A percentile compares a stretch with the other conserved stretches of the same genome.
Evolutionary conservation across 1,284 basidiomycete genomes (phyloP).

Genomic region (Dichomitus squalens): DNA sequence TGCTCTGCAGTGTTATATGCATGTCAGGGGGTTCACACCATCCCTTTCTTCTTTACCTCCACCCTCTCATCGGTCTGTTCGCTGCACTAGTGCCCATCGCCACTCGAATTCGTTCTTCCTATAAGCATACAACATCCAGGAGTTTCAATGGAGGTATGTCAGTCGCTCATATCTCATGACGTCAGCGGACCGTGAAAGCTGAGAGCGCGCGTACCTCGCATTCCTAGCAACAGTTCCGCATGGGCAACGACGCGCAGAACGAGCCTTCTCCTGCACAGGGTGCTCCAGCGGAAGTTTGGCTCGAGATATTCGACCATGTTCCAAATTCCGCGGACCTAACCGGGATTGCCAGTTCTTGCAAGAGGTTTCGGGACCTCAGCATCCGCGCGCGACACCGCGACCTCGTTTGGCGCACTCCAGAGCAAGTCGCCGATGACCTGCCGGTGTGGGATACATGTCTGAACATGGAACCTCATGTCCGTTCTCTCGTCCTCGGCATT

Average conservation of each 20-base stretch:
- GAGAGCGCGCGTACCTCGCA: neutral
- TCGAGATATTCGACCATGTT: conserved; percentile 34
- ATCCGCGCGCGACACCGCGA: conserved; percentile 39
- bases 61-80: neutral
- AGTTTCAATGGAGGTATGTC: neutral
- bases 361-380: conserved; percentile 35
- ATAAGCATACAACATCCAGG: neutral
- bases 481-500: conserved; percentile 27
- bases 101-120: neutral
- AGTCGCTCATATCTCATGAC: neutral
- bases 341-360: conserved; percentile 11
- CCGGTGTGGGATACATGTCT: conserved; percentile 25
- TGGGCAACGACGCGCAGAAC: neutral
- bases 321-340: conserved; percentile 35
- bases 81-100: neutral
- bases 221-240: neutral
- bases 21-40: neutral
- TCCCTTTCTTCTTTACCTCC: neutral
- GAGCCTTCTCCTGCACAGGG: neutral
- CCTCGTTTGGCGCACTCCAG: conserved; percentile 37
- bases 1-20: neutral
- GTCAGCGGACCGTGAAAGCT: too few relatives aligned
- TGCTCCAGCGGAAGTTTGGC: conserved; percentile 34
- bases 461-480: conserved; percentile 24
- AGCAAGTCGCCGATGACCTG: conserved; percentile 23